These are phyloP conservation scores for Wallacemonas sp. DNA, from an alignment of 208 protist genomes.

Conservation along the genomic window DNA sequence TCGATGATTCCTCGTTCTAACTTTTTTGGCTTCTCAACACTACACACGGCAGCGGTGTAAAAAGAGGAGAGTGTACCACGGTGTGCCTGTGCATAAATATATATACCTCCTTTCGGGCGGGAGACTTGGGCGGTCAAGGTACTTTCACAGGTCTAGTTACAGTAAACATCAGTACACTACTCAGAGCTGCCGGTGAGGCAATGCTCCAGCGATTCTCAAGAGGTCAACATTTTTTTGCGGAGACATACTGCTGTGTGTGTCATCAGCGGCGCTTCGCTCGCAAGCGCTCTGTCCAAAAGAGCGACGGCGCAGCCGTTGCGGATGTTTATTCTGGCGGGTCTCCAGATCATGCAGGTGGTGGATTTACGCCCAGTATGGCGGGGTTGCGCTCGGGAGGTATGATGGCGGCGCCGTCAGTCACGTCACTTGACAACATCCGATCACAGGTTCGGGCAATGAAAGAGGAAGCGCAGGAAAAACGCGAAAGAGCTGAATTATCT, in stretches of 20 bases:
- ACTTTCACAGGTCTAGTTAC: too few species aligned
- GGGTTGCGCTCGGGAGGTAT: slow-evolving; percentile 23
- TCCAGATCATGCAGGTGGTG: slow-evolving; percentile 2
- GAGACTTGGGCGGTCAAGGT: too few species aligned
- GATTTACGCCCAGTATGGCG: not conserved
- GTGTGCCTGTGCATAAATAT: too few species aligned
- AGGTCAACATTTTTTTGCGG: not conserved
- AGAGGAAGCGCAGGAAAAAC: slow-evolving; percentile 1
- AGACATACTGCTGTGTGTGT: not conserved
- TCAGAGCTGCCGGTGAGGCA: too few species aligned
- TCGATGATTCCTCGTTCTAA: too few species aligned
- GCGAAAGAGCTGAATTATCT: not conserved
- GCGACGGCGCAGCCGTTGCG: not conserved
- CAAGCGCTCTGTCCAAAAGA: not conserved
- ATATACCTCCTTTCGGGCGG: too few species aligned
- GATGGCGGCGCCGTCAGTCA: slow-evolving; percentile 45
- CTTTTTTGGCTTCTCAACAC: too few species aligned
- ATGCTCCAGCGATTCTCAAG: not conserved
- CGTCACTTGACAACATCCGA: slow-evolving; percentile 63
- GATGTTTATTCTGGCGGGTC: not conserved
- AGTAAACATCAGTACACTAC: too few species aligned
- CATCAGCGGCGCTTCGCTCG: slow-evolving; percentile 11
- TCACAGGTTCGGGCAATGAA: slow-evolving; percentile 34
- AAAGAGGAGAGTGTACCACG: too few species aligned
- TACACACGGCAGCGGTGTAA: too few species aligned